Evolutionary conservation across 75 land plant genomes (phyloP), one percentile per base, ranked within the genome.

Genomic region (Adiantum capillusveneris): DNA sequence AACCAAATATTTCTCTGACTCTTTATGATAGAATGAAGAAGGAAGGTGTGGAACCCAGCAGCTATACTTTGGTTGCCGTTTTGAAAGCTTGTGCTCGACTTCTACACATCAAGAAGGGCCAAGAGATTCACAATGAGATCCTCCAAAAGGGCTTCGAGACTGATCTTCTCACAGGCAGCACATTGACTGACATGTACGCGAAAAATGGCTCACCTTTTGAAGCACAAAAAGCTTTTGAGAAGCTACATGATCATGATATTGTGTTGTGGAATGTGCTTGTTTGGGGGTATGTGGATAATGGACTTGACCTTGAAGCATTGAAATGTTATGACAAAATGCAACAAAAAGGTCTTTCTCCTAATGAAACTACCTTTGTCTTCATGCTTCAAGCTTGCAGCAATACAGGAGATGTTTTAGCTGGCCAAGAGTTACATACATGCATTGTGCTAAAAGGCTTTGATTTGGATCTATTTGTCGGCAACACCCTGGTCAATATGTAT

Each of bases 401-500:
- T 46, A 2, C 14, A 17, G 50, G 17, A 18, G 22, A n/a, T 46
- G 17, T 46, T 5, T n/a, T 3, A 46, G 14, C 5, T 3, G 50
- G 13, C 3, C 18, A 21, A 17, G 22, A 5, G 3, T 18, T 46
- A 6, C 50, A 46, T 14, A 21, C 50, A 6, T 3, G 5, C 18
- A 46, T 46, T 21, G 22, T 46, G 2, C 6, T 21, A 5, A 46
- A 46, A 17, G 77, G 77, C 43, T 57, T 70, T 43, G 50, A 67
- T 11, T 1, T 14, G 0, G 60, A 66, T 55, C 60, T 74, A 5
- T 65, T 65, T 29, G 69, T 77, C 22, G 79, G 83, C 11, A 82
- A 59, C 48, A 66, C 72, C 29, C 59, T 82, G 81, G 56, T 82
- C 13, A 57, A 66, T 41, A 61, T 78, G 25, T 79, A 83, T 53